Conservation (phyloP, 164 flowering plant genomes). For the Santalum album region DNA sequence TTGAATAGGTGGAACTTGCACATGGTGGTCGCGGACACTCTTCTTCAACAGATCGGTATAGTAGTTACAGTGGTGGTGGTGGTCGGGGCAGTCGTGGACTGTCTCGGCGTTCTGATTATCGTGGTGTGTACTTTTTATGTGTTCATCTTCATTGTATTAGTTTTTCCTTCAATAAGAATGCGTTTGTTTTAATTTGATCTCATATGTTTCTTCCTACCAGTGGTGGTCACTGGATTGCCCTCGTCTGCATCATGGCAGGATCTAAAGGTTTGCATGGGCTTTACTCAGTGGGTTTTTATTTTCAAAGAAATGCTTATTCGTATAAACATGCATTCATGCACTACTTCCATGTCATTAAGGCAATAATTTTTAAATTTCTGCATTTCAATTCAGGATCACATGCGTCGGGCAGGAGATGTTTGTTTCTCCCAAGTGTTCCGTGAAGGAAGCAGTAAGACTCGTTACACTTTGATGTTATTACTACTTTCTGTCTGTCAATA, state of each 20-base stretch:
- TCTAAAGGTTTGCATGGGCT: conserved; percentile 50
- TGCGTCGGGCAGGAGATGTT: conserved; percentile 97
- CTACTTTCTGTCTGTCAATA: too few species aligned
- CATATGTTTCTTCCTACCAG: conserved; percentile 27
- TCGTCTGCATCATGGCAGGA: conserved; percentile 99
- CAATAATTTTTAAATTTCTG: too few species aligned
- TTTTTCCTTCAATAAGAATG: too few species aligned
- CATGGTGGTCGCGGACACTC: conserved; percentile 95
- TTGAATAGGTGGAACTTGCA: conserved; percentile 97
- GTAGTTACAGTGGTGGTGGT: conserved; percentile 23
- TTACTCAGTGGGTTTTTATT: too few species aligned
- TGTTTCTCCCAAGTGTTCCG: conserved; percentile 95
- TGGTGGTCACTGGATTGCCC: conserved; percentile 79
- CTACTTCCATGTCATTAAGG: too few species aligned
- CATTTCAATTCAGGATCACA: conserved; percentile 88
- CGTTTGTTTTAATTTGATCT: neutral
- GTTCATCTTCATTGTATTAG: neutral
- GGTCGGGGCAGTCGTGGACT: conserved; percentile 60
- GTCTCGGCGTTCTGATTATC: conserved; percentile 79
- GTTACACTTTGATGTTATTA: neutral
- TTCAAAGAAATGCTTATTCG: too few species aligned
- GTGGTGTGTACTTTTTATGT: conserved; percentile 37
- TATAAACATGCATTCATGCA: neutral
- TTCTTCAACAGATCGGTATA: conserved; percentile 57
- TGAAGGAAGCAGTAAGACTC: conserved; percentile 66